Evolutionary conservation across 2,329 filamentous ascomycete genomes (phyloP), one percentile per base, ranked within the genome.

Genomic region (Ophiocordyceps camponoti-floridani): DNA sequence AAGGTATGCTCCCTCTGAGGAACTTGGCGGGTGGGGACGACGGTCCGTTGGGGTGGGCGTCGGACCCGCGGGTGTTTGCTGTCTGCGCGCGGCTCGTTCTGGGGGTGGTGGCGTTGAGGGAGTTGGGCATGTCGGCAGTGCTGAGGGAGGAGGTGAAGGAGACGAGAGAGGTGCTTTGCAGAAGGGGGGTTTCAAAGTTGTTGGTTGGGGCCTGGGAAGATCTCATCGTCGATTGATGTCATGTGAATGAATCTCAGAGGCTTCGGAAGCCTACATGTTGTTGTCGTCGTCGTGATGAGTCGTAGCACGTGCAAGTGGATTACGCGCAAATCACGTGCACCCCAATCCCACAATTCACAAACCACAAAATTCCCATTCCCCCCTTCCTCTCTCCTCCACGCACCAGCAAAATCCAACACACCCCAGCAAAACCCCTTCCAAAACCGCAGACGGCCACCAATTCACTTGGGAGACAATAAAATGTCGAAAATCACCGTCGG

Each of bases 401-500:
- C 23, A 23, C 23, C 23, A 23, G 3, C 23, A 23, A 23, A 23
- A 3, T 5, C 23, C 23, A 23, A 23, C 23, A 23, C 23, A n/a
- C 23, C 23, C 23, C 23, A 23, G 23, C 23, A 23, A 23, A 23
- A 23, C 23, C 23, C 23, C 23, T 5, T 5, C 23, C 23, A 23
- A 23, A 23, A 23, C 23, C 23, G 35, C 83, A 82, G 78, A 80
- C 75, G 19, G 55, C 52, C 52, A 45, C 49, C 49, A 51, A 67
- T 57, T 82, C 79, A 84, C 82, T 73, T 84, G 82, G 82, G 84
- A 87, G 83, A 87, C 82, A 80, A 76, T 75, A 79, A 76, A 75
- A 79, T 87, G 82, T 87, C 83, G 58, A 88, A 88, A 71, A 86
- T 86, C 72, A 84, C 82, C 79, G 77, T 79, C 73, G 74, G 73